Evolutionary conservation across 2,329 filamentous ascomycete species (phyloP), one percentile per base, ranked within the genome.

Genomic region (Diaporthe vexans): DNA sequence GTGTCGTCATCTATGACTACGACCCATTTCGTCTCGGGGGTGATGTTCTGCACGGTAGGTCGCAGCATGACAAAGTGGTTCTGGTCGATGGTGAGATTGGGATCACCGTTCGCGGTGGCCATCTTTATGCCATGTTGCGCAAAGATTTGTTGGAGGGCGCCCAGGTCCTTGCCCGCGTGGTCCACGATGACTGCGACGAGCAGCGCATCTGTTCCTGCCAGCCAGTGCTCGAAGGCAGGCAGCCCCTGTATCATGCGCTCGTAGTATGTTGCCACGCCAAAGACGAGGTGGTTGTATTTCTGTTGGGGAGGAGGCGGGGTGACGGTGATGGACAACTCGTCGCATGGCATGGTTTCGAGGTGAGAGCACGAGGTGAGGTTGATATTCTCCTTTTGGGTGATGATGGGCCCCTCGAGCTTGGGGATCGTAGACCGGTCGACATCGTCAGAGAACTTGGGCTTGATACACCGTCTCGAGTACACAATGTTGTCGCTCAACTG

Each of bases 1-100:
- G 90, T 92, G 77, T 92, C 90, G 78, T 92, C 90, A 78, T 92
- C 90, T 51, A 92, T 85, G 65, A 92, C 83, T 59, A 86, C 87
- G 19, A 87, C 85, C 90, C 90, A 92, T 43, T 84, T 82, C 0
- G 89, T 90, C 19, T 83, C 78, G 0, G 85, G 80, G 13, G 82
- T 84, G 43, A 83, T 80, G 67, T 86, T 82, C 33, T 84, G 79
- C 33, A 89, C 81, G 75, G 91, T 84, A 51, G 88, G 83, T 37
- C 85, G 82, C 11, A 91, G 80, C 17, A 91, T 84, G 17, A 88
- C 85, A 78, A 91, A 91, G 78, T 91, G 90, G 52, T 89, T 88
- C 75, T 90, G 85, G 58, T 89, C 87, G 37, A 88, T 84, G 4
- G 80, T 82, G 43, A 84, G 83, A 6, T 75, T 77, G 33, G 76